Percentiles rank a stretch among this genome's conserved stretches.
Conservation (phyloP, 768 basidiomycete genomes). For the Lanmaoa pseudosensibilis region DNA sequence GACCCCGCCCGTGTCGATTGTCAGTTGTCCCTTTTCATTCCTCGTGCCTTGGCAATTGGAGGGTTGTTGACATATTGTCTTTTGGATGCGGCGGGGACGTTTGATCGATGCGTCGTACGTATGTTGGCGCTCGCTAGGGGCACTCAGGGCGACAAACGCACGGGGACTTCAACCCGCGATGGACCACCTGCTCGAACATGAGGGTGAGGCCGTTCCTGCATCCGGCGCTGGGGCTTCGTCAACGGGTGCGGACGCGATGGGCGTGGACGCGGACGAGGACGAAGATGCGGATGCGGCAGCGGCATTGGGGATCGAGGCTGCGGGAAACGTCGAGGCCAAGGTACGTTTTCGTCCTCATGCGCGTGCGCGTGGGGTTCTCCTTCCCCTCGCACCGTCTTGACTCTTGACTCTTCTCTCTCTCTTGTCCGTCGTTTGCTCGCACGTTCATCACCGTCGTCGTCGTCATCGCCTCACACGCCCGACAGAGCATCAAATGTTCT, state of each 20-base stretch:
- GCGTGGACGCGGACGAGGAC: slow-evolving; percentile 58
- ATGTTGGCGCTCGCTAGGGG: slow-evolving; percentile 55
- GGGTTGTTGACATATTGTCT: no score
- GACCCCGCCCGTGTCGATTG: slow-evolving; percentile 83
- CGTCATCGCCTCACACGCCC: neutral
- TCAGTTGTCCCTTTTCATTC: no score
- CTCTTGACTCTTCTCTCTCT: no score
- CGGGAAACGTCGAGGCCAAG: slow-evolving; percentile 61
- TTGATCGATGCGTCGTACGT: neutral
- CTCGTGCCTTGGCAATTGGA: no score
- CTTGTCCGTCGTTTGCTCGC: neutral
- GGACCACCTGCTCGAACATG: slow-evolving; percentile 85
- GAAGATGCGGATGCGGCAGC: slow-evolving; percentile 68
- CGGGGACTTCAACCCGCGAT: slow-evolving; percentile 88
- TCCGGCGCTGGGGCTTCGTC: slow-evolving; percentile 25
- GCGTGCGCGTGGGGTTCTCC: no score
- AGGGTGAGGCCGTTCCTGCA: slow-evolving; percentile 73
- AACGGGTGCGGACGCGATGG: slow-evolving; percentile 37
- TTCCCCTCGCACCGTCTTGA: neutral
- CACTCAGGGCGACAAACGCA: slow-evolving; percentile 77
- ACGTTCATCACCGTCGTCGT: neutral
- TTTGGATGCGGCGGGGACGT: neutral
- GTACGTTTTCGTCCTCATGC: slow-evolving; percentile 39
- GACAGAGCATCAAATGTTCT: slow-evolving; percentile 75
- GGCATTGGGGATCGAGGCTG: slow-evolving; percentile 42